Percentiles rank a stretch among this genome's conserved stretches.
Conservation (phyloP, 2,329 filamentous ascomycete species). For the Hymenoscyphus infarciens region DNA sequence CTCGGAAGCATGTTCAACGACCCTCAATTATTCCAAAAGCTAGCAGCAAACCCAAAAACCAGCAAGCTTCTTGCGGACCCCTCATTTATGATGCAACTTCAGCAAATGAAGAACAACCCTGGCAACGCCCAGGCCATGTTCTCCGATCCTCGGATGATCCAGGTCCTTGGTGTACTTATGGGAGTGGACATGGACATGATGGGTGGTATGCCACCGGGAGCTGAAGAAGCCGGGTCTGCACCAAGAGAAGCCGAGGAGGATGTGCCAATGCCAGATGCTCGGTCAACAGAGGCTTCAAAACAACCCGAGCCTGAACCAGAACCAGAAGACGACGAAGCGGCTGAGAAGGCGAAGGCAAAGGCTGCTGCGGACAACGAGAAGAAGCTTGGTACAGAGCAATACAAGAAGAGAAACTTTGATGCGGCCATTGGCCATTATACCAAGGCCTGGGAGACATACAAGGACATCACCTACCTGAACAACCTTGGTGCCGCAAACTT, state of each 20-base stretch:
- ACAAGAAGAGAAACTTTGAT: slow-evolving; percentile 98
- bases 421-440: slow-evolving; percentile 89
- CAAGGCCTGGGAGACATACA: slow-evolving; percentile 90
- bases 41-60: slow-evolving; percentile 93
- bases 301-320: slow-evolving; percentile 59
- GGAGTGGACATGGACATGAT: slow-evolving; percentile 84
- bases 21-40: slow-evolving; percentile 83
- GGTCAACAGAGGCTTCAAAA: slow-evolving; percentile 42
- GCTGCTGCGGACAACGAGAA: slow-evolving; percentile 93
- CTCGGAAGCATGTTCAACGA: slow-evolving; percentile 95
- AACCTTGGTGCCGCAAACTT: slow-evolving; percentile 93
- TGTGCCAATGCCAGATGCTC: slow-evolving; percentile 72
- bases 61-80: slow-evolving; percentile 74
- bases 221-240: slow-evolving; percentile 41
- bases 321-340: slow-evolving; percentile 74
- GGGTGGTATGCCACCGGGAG: slow-evolving; percentile 37
- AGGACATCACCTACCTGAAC: slow-evolving; percentile 97
- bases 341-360: slow-evolving; percentile 85
- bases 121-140: slow-evolving; percentile 75
- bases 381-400: slow-evolving; percentile 85
- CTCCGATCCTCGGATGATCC: slow-evolving; percentile 84
- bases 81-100: slow-evolving; percentile 85
- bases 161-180: slow-evolving; percentile 89
- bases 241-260: slow-evolving; percentile 61
- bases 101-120: slow-evolving; percentile 77